Percentiles rank a stretch among this genome's conserved stretches.
These are phyloP conservation scores for Gaeumannomyces sp. DNA, from an alignment of 2,329 filamentous ascomycete genomes.

Conservation along the genomic window DNA sequence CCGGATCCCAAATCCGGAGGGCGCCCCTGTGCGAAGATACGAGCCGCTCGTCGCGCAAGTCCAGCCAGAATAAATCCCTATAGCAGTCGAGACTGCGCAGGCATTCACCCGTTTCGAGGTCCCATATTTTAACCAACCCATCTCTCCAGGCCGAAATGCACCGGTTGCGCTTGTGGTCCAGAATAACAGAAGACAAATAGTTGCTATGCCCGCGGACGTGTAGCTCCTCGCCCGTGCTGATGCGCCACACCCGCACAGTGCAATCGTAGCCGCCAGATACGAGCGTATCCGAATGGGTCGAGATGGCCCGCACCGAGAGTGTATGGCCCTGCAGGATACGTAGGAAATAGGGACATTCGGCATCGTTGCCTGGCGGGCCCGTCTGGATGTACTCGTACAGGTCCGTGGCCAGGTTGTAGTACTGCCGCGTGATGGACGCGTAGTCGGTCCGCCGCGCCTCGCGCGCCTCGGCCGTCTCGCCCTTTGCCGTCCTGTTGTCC, in stretches of 20 bases:
- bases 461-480: slow-evolving; percentile 78
- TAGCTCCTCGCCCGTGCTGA: slow-evolving; percentile 84
- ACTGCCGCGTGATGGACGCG: slow-evolving; percentile 88
- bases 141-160: slow-evolving; percentile 99
- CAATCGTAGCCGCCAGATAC: slow-evolving; percentile 96
- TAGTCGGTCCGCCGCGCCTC: slow-evolving; percentile 83
- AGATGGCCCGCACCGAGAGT: slow-evolving; percentile 93
- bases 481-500: slow-evolving; percentile 65
- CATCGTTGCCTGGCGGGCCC: slow-evolving; percentile 63
- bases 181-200: slow-evolving; percentile 95
- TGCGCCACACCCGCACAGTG: slow-evolving; percentile 93
- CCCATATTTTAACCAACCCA: slow-evolving; percentile 96
- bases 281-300: slow-evolving; percentile 89
- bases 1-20: slow-evolving; percentile 92
- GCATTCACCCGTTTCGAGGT: slow-evolving; percentile 76
- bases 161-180: slow-evolving; percentile 84
- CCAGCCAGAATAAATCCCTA: slow-evolving; percentile 83
- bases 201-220: slow-evolving; percentile 80
- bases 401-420: slow-evolving; percentile 96
- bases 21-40: slow-evolving; percentile 94
- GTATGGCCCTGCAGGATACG: slow-evolving; percentile 79
- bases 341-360: slow-evolving; percentile 91
- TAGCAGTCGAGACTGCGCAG: slow-evolving; percentile 91
- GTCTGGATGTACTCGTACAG: slow-evolving; percentile 90
- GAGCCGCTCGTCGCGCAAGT: slow-evolving; percentile 80